These are phyloP conservation scores for Bromus sterilis DNA, from an alignment of 176 grass and related monocot species.

Conservation along the genomic window DNA sequence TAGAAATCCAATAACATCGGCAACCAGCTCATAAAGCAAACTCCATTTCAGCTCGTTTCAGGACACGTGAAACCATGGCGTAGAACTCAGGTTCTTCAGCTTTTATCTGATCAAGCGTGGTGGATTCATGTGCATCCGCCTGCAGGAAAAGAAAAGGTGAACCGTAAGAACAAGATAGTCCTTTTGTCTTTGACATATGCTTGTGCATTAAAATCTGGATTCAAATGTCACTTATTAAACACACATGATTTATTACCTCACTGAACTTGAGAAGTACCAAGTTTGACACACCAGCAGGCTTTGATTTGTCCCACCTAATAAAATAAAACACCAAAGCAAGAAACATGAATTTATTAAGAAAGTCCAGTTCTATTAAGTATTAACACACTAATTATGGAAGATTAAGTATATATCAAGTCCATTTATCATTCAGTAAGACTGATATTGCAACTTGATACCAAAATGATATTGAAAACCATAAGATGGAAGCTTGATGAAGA, in stretches of 20 bases:
- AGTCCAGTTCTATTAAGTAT: not conserved
- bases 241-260: slow-evolving; percentile 46
- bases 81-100: slow-evolving; percentile 71
- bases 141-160: slow-evolving; percentile 16
- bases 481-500: not conserved
- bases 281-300: slow-evolving; percentile 72
- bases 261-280: slow-evolving; percentile 90
- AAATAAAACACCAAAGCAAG: not conserved
- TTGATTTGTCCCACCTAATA: slow-evolving; percentile 87
- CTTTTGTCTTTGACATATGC: not conserved
- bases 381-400: not conserved
- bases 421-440: not conserved
- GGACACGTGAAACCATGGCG: slow-evolving; percentile 42
- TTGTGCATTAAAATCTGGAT: not conserved
- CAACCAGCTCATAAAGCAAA: slow-evolving; percentile 40
- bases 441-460: not conserved
- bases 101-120: slow-evolving; percentile 49
- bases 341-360: not conserved
- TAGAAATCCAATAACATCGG: not conserved
- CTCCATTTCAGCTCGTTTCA: slow-evolving; percentile 62
- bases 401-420: not conserved
- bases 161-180: not conserved
- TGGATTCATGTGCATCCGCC: slow-evolving; percentile 81
- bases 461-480: not conserved
- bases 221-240: not conserved